Conservation (phyloP, 179 eudicot genomes). For the Carnegiea gigantea region DNA sequence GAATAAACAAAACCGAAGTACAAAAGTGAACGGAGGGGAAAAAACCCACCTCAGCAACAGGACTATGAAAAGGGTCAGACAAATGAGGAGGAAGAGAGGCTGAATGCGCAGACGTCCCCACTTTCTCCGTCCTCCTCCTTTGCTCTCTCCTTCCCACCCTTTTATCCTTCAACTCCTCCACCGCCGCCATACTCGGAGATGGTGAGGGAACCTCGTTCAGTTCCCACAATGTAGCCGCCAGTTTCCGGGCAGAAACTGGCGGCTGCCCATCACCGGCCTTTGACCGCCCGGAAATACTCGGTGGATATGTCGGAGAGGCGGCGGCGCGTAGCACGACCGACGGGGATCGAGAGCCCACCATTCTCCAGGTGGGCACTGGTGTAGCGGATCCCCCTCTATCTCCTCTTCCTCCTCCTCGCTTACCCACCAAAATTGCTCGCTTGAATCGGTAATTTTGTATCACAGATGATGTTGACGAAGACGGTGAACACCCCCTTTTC, state of each 20-base stretch:
- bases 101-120: conserved; percentile 36
- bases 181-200: conserved; percentile 39
- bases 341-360: conserved; percentile 45
- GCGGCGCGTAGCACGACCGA: conserved; percentile 34
- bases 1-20: conserved; percentile 10
- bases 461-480: conserved; percentile 79
- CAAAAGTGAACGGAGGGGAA: background rate
- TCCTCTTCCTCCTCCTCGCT: conserved; percentile 45
- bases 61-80: conserved; percentile 97
- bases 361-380: conserved; percentile 76
- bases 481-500: conserved; percentile 83
- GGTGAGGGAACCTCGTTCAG: conserved; percentile 78
- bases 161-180: conserved; percentile 23
- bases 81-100: conserved; percentile 75
- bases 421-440: conserved; percentile 70
- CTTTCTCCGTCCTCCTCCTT: conserved; percentile 35
- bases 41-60: conserved; percentile 78
- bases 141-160: conserved; percentile 35
- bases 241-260: conserved; percentile 85
- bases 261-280: conserved; percentile 26
- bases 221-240: conserved; percentile 97
- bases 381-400: conserved; percentile 61
- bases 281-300: conserved; percentile 35
- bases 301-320: conserved; percentile 57
- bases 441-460: conserved; percentile 68